Percentiles rank a stretch among this genome's conserved stretches.
phyloP scores from a whole-genome alignment of 2,329 filamentous ascomycete genomes.

The Aureobasidium namibiae region DNA sequence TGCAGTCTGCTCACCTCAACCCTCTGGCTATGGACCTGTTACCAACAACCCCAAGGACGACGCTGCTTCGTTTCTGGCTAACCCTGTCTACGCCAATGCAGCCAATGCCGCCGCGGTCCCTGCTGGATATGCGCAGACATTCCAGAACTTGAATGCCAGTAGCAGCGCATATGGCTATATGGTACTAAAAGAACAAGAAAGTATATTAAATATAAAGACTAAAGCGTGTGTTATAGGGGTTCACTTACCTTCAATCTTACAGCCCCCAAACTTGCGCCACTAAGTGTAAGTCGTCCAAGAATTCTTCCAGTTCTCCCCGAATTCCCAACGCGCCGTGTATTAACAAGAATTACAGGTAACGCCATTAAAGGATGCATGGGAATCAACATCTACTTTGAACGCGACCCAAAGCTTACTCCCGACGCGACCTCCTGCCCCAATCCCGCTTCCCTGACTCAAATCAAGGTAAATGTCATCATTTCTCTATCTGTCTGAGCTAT shows the following conservation, averaged over 20 bases:
- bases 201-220: no score
- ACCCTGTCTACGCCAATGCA: constrained; percentile 14
- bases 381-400: constrained; percentile 17
- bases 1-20: not conserved
- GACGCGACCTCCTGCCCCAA: constrained; percentile 25
- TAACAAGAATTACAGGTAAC: no score
- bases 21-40: not conserved
- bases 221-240: no score
- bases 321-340: no score
- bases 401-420: constrained; percentile 23
- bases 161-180: constrained; percentile 17
- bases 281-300: not conserved
- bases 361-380: constrained; percentile 10
- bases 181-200: no score
- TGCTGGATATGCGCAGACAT: constrained; percentile 16
- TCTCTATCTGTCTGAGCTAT: no score
- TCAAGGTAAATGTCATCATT: constrained; percentile 16
- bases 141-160: constrained; percentile 15
- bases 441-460: constrained; percentile 26
- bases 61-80: constrained; percentile 21
- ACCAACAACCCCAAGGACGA: constrained; percentile 22
- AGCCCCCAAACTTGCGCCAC: constrained; percentile 12
- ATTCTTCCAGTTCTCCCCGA: not conserved
- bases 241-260: constrained; percentile 16
- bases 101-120: constrained; percentile 16